A percentile compares a stretch with the other conserved stretches of the same genome.
These are phyloP conservation scores for Backusella morwellensis DNA, from an alignment of 192 early-diverging fungal genomes.

Conservation along the genomic window DNA sequence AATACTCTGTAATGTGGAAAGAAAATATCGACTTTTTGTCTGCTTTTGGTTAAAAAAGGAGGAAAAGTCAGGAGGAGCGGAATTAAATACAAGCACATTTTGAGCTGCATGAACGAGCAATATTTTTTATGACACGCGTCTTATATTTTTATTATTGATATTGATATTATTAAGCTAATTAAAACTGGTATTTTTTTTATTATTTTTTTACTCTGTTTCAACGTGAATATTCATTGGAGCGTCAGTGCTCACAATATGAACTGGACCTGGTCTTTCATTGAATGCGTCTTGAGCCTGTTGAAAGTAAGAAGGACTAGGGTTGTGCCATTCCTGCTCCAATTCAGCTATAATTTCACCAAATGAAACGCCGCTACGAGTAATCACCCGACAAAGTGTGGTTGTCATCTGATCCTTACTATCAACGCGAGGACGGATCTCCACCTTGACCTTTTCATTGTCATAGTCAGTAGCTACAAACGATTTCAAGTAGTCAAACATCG, in stretches of 20 bases:
- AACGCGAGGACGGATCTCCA: slow-evolving; percentile 47
- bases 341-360: slow-evolving; percentile 40
- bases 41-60: too few relatives aligned
- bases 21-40: too few relatives aligned
- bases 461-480: slow-evolving; percentile 41
- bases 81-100: too few relatives aligned
- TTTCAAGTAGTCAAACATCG: slow-evolving; percentile 36
- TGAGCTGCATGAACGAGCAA: too few relatives aligned
- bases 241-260: slow-evolving; percentile 26
- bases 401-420: slow-evolving; percentile 40
- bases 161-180: background rate
- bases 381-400: slow-evolving; percentile 39
- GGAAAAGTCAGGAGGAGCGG: too few relatives aligned
- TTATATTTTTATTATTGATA: background rate
- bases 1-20: too few relatives aligned
- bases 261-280: slow-evolving; percentile 27
- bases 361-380: slow-evolving; percentile 39
- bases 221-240: slow-evolving; percentile 20
- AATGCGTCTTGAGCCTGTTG: slow-evolving; percentile 39
- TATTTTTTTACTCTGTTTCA: background rate
- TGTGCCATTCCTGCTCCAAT: slow-evolving; percentile 43
- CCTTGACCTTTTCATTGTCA: slow-evolving; percentile 28
- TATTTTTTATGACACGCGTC: too few relatives aligned
- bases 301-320: slow-evolving; percentile 30
- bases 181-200: background rate